Evolutionary conservation across 2,329 filamentous ascomycete genomes (phyloP).

Genomic region (Sphaerostilbella broomeana): DNA sequence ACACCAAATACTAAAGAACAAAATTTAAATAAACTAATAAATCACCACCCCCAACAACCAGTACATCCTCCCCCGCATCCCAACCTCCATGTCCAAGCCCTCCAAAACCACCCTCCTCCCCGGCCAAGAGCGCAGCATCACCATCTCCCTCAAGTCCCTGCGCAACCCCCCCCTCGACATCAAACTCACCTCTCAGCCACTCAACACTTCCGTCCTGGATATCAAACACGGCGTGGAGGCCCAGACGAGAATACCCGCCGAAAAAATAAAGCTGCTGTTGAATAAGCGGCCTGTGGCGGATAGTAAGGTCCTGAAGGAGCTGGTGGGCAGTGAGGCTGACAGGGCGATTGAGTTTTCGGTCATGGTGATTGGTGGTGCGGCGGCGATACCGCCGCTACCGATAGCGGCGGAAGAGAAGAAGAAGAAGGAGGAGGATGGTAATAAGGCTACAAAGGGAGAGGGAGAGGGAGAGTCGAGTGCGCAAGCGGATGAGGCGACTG

Average conservation of each 20-base stretch:
- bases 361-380: constrained; percentile 75
- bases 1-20: constrained; percentile 1
- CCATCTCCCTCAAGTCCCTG: constrained; percentile 64
- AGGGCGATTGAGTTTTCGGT: constrained; percentile 66
- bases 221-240: constrained; percentile 64
- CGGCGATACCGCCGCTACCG: constrained; percentile 37
- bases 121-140: constrained; percentile 45
- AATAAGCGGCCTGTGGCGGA: constrained; percentile 82
- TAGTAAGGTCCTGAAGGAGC: constrained; percentile 68
- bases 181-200: constrained; percentile 54
- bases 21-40: neutral
- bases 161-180: constrained; percentile 68
- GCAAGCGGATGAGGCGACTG: constrained; percentile 24
- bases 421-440: neutral
- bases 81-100: constrained; percentile 47
- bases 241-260: constrained; percentile 56
- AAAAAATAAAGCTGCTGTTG: constrained; percentile 79
- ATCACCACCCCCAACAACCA: too few species aligned
- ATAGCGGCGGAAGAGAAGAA: constrained; percentile 15
- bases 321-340: constrained; percentile 51
- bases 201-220: constrained; percentile 69
- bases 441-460: too few species aligned
- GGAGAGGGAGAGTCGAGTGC: neutral
- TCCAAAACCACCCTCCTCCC: constrained; percentile 45
- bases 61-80: constrained; percentile 67